Evolutionary conservation across 768 basidiomycete species (phyloP).

Genomic region (Saitozyma sp.): DNA sequence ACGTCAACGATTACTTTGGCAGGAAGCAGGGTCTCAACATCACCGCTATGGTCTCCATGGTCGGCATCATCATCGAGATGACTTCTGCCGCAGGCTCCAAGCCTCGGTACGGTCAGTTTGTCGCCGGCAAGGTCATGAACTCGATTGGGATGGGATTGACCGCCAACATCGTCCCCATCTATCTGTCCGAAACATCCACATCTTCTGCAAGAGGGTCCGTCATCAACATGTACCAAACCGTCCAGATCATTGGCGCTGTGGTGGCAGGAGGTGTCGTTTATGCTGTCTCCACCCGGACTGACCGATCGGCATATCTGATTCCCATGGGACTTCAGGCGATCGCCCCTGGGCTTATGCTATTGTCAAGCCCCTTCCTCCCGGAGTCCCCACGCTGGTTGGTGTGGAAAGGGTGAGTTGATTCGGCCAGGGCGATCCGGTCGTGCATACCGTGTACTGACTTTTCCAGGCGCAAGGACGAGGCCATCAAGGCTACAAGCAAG

Average conservation of each 20-base stretch:
- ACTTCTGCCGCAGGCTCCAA: slow-evolving; percentile 12
- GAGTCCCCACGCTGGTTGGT: slow-evolving; percentile 29
- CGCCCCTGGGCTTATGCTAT: slow-evolving; percentile 17
- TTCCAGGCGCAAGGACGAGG: slow-evolving; percentile 15
- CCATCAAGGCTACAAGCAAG: slow-evolving; percentile 13
- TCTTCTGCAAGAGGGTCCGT: slow-evolving; percentile 19
- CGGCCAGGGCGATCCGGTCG: background rate
- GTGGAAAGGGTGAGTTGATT: slow-evolving; percentile 15
- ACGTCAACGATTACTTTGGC: slow-evolving; percentile 18
- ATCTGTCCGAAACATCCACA: slow-evolving; percentile 19
- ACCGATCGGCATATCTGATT: slow-evolving; percentile 19
- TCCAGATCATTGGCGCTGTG: slow-evolving; percentile 38
- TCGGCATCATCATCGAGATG: slow-evolving; percentile 30
- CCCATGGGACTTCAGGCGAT: slow-evolving; percentile 27
- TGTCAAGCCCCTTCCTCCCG: slow-evolving; percentile 11
- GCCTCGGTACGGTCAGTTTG: slow-evolving; percentile 30
- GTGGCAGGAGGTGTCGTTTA: slow-evolving; percentile 31
- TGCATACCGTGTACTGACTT: background rate
- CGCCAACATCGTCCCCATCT: slow-evolving; percentile 27
- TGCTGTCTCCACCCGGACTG: slow-evolving; percentile 10
- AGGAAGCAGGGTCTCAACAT: slow-evolving; percentile 15
- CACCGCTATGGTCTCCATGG: slow-evolving; percentile 19
- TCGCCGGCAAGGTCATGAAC: slow-evolving; percentile 34
- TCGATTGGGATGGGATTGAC: slow-evolving; percentile 29
- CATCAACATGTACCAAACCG: slow-evolving; percentile 31